Evolutionary conservation across 352 stramenopile genomes (phyloP).

Genomic region (Pythium volutum): DNA sequence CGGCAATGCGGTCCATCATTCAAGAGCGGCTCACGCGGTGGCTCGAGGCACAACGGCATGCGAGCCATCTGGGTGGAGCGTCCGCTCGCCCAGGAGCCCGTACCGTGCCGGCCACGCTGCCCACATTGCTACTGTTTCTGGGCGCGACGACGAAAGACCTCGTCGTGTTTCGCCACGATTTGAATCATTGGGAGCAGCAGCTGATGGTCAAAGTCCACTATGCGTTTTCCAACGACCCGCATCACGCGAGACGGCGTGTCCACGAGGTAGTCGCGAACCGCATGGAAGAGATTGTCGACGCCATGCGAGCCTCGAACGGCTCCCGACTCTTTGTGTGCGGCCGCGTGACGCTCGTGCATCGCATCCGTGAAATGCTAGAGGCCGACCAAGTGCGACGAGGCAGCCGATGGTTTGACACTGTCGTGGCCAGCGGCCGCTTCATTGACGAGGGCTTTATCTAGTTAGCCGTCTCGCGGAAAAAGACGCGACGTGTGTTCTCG

Average conservation of each 20-base stretch:
- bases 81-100: neutral
- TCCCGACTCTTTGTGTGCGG: conserved; percentile 32
- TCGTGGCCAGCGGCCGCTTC: conserved; percentile 12
- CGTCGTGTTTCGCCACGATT: conserved; percentile 35
- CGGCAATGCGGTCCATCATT: conserved; percentile 62
- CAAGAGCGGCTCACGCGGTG: conserved; percentile 28
- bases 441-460: conserved; percentile 26
- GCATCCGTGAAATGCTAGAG: conserved; percentile 25
- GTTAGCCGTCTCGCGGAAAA: conserved; percentile 35
- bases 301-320: conserved; percentile 22
- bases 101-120: neutral
- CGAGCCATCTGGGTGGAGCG: neutral
- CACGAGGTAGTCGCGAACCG: conserved; percentile 28
- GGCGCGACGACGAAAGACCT: conserved; percentile 28
- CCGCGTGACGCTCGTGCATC: conserved; percentile 20
- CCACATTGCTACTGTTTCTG: conserved; percentile 36
- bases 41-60: neutral
- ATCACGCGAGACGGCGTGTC: conserved; percentile 18
- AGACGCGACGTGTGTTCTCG: conserved; percentile 64
- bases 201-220: conserved; percentile 31
- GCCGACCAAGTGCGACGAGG: conserved; percentile 19
- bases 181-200: conserved; percentile 29
- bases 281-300: conserved; percentile 24
- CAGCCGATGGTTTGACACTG: conserved; percentile 14
- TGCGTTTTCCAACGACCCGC: conserved; percentile 23